Percentiles rank a stretch among this genome's conserved stretches.
Conservation (phyloP, 768 basidiomycete species). For the Macrolepiota fuliginosa region DNA sequence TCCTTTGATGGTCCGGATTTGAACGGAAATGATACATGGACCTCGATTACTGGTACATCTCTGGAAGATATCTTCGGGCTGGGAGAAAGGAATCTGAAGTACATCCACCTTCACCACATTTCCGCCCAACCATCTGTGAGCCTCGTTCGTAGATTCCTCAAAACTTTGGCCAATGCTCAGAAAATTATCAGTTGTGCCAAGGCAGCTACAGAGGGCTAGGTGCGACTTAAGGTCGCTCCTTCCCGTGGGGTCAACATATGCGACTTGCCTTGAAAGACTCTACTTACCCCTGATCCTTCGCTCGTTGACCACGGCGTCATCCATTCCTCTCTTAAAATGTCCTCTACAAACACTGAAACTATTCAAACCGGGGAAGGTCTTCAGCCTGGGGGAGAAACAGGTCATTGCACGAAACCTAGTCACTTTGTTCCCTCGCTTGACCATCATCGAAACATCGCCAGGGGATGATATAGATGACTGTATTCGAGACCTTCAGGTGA, state of each 20-base stretch:
- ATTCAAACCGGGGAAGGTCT: not conserved
- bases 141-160: not conserved
- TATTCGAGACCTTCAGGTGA: not conserved
- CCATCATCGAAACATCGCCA: not conserved
- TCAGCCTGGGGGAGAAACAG: not conserved
- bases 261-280: not conserved
- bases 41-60: not conserved
- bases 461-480: not conserved
- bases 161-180: not conserved
- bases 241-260: not conserved
- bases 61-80: not conserved
- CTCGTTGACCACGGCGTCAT: not conserved
- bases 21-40: not conserved
- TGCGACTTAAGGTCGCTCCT: not conserved
- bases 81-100: not conserved
- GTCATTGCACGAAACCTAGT: not conserved
- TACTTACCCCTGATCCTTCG: not conserved
- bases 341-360: not conserved
- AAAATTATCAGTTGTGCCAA: not conserved
- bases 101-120: not conserved
- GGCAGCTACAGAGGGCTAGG: not conserved
- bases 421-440: not conserved
- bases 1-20: not conserved
- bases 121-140: not conserved
- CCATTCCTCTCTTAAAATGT: not conserved